Conservation (phyloP, 352 stramenopile species). For the Phytopythium boreale region DNA sequence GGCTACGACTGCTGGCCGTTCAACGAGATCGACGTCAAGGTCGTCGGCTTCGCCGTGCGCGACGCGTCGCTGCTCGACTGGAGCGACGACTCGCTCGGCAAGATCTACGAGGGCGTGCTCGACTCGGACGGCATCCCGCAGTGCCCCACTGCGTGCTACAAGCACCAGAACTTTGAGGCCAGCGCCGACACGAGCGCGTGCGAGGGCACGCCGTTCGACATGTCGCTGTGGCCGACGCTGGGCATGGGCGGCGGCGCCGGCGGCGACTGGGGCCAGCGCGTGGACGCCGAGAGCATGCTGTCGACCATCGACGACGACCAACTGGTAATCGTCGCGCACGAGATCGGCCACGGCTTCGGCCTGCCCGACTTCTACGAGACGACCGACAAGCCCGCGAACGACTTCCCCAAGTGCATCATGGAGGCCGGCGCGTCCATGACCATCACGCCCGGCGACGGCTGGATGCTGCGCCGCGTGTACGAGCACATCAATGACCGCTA, state of each 20-base stretch:
- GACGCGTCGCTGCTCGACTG: constrained; percentile 36
- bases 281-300: constrained; percentile 32
- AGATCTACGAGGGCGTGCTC: constrained; percentile 20
- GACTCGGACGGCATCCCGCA: constrained; percentile 17
- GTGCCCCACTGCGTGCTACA: constrained; percentile 35
- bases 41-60: constrained; percentile 36
- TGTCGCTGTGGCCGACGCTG: constrained; percentile 42
- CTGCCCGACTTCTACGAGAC: constrained; percentile 21
- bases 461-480: constrained; percentile 30
- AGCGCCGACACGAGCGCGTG: constrained; percentile 30
- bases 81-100: constrained; percentile 35
- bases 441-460: constrained; percentile 24
- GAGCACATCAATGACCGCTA: constrained; percentile 25
- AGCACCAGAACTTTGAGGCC: constrained; percentile 31
- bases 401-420: constrained; percentile 24
- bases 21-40: constrained; percentile 32
- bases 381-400: constrained; percentile 8
- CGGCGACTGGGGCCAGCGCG: constrained; percentile 34
- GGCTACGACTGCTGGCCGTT: constrained; percentile 40
- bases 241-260: constrained; percentile 26
- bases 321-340: constrained; percentile 33
- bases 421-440: constrained; percentile 20
- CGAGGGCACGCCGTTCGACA: constrained; percentile 37
- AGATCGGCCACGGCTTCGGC: constrained; percentile 40
- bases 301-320: constrained; percentile 21